A percentile compares a stretch with the other conserved stretches of the same genome.
phyloP scores from a whole-genome alignment of 441 rosid species.

The Euphorbia celastroides region DNA sequence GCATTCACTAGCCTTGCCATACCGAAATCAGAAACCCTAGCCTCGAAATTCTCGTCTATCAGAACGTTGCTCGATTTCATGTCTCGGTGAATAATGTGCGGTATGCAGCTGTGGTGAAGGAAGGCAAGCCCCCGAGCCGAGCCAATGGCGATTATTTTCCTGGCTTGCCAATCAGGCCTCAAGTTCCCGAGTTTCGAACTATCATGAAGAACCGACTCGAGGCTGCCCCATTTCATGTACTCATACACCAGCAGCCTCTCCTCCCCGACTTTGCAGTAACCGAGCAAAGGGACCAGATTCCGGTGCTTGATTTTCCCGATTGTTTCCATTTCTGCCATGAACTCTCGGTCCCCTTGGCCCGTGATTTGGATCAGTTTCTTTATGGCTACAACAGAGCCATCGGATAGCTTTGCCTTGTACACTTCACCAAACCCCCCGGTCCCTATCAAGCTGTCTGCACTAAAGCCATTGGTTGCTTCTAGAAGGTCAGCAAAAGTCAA shows the following conservation, averaged over 20 bases:
- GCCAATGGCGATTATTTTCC: not conserved
- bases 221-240: conserved; percentile 95
- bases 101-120: conserved; percentile 87
- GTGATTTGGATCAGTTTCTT: conserved; percentile 84
- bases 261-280: conserved; percentile 71
- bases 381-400: conserved; percentile 87
- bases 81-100: conserved; percentile 52
- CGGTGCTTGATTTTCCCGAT: not conserved
- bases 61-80: conserved; percentile 56
- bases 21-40: no score
- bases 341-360: not conserved
- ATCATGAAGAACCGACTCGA: conserved; percentile 82
- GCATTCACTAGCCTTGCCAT: conserved; percentile 82
- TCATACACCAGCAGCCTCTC: conserved; percentile 97
- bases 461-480: conserved; percentile 87
- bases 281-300: not conserved
- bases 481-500: conserved; percentile 88
- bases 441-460: conserved; percentile 79
- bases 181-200: conserved; percentile 44
- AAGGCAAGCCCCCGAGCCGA: conserved; percentile 63
- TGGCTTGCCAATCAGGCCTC: conserved; percentile 26
- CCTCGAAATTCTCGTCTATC: no score
- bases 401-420: conserved; percentile 82
- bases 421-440: conserved; percentile 94
- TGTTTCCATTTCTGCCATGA: not conserved